Evolutionary conservation across 306 rosid genomes (phyloP).

Genomic region (Abrus pulchellus): DNA sequence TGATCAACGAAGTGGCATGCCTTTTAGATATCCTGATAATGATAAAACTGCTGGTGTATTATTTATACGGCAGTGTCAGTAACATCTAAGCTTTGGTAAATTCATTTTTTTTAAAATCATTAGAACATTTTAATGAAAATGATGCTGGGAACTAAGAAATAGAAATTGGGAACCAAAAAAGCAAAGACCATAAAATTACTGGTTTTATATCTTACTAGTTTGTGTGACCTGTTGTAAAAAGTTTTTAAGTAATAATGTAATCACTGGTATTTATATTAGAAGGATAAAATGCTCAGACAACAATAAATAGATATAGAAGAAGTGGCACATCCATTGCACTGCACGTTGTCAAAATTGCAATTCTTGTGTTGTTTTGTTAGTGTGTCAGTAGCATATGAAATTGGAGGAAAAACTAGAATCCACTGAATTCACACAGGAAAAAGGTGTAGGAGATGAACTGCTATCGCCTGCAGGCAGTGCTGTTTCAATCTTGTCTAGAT

Average conservation of each 20-base stretch:
- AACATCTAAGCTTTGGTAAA: background rate
- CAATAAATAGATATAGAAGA: too few relatives aligned
- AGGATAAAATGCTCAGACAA: background rate
- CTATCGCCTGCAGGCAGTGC: too few relatives aligned
- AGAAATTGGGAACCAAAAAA: background rate
- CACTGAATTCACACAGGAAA: too few relatives aligned
- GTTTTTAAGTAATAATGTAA: background rate
- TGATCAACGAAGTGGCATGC: conserved; percentile 28
- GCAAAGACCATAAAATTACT: background rate
- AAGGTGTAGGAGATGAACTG: too few relatives aligned
- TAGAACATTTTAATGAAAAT: background rate
- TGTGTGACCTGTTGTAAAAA: too few relatives aligned
- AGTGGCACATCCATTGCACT: too few relatives aligned
- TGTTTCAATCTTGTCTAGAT: too few relatives aligned
- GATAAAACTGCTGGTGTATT: background rate
- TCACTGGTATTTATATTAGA: background rate
- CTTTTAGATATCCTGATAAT: conserved; percentile 16
- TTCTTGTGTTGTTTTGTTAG: too few relatives aligned
- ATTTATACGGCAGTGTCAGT: background rate
- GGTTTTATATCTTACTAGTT: too few relatives aligned
- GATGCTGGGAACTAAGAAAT: background rate
- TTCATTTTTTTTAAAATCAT: background rate
- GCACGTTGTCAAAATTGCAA: too few relatives aligned
- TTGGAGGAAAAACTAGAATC: too few relatives aligned
- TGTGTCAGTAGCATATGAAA: too few relatives aligned